Percentiles rank a stretch among this genome's conserved stretches.
Evolutionary conservation across 2,329 filamentous ascomycete species (phyloP).

Genomic region (Verticillium tricorpus): DNA sequence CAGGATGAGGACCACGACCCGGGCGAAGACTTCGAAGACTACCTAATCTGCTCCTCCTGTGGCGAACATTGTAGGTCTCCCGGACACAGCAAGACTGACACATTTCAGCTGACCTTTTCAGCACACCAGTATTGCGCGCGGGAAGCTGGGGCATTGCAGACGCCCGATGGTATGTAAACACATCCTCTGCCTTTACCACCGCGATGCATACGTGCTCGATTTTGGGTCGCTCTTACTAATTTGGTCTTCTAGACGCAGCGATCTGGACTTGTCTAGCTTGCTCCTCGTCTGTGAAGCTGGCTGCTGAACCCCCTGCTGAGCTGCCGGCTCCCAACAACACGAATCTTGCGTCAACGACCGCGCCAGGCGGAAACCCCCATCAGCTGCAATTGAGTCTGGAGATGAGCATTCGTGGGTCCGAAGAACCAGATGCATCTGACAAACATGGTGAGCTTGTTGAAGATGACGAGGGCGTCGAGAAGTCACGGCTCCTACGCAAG

Average conservation of each 20-base stretch:
- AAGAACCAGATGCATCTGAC: neutral
- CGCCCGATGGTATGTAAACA: slow-evolving; percentile 43
- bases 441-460: slow-evolving; percentile 58
- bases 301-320: neutral
- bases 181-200: neutral
- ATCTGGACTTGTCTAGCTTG: slow-evolving; percentile 49
- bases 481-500: slow-evolving; percentile 74
- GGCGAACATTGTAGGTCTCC: slow-evolving; percentile 71
- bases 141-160: slow-evolving; percentile 51
- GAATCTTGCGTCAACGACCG: neutral
- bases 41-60: slow-evolving; percentile 72
- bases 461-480: slow-evolving; percentile 70
- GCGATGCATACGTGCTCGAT: too few species aligned
- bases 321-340: neutral
- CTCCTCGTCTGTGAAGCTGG: neutral
- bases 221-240: neutral
- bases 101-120: slow-evolving; percentile 31
- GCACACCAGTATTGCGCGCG: slow-evolving; percentile 89
- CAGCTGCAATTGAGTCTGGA: neutral
- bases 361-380: neutral
- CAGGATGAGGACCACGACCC: slow-evolving; percentile 80
- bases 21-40: slow-evolving; percentile 74
- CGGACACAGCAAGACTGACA: slow-evolving; percentile 19
- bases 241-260: slow-evolving; percentile 17
- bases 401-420: neutral